Evolutionary conservation across 176 grass and related monocot species (phyloP).

Genomic region (Paspalum notatum): DNA sequence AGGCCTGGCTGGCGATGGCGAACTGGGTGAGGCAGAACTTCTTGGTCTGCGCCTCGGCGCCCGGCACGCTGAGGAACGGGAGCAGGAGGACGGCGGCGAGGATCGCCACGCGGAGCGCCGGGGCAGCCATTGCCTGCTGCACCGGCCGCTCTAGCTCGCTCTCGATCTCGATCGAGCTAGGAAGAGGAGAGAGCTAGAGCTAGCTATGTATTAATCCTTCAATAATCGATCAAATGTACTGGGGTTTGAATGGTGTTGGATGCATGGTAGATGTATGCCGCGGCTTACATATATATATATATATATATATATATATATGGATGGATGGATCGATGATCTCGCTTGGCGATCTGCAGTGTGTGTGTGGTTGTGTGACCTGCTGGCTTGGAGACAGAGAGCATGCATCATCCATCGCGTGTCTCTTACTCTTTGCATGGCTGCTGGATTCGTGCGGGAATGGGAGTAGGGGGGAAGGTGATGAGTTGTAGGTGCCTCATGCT

Average conservation of each 20-base stretch:
- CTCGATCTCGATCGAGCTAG: neutral
- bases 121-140: conserved; percentile 26
- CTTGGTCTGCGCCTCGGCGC: conserved; percentile 36
- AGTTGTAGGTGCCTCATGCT: conserved; percentile 48
- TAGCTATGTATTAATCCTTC: neutral
- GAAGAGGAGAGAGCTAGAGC: neutral
- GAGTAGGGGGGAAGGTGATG: conserved; percentile 37
- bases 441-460: conserved; percentile 34
- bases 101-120: conserved; percentile 16
- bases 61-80: conserved; percentile 33
- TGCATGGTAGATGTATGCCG: conserved; percentile 13
- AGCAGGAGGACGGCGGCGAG: conserved; percentile 47
- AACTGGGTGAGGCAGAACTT: conserved; percentile 80
- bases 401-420: neutral
- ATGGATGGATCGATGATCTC: neutral
- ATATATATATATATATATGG: neutral
- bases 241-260: neutral
- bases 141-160: too few species aligned
- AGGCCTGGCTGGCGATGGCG: conserved; percentile 78
- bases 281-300: neutral
- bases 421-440: conserved; percentile 53
- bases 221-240: neutral
- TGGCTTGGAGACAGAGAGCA: neutral
- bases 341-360: neutral
- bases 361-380: neutral